Base-by-base conservation (phyloP, 2,329 filamentous ascomycete species). In the Basipetospora chlamydospora region DNA sequence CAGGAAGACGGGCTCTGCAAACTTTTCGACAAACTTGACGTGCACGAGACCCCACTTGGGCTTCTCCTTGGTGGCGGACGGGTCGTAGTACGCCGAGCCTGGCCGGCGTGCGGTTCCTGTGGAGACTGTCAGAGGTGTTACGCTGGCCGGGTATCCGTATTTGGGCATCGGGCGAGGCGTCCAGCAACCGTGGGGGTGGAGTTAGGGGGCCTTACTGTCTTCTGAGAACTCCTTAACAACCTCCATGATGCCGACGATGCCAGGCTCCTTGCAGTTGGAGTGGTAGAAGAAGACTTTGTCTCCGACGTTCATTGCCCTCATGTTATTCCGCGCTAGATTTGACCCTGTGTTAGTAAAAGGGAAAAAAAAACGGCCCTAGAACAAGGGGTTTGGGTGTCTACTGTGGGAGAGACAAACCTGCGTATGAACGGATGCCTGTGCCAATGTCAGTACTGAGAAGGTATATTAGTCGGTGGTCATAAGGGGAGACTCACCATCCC, bases 211-310 rank as follows among this genome's bases (percentile, higher is more conserved):
- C 70, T 47, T 59, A 83, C 80, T 60, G 49, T 98, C 90, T 7
- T 83, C 70, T 2, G 79, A 78, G 45, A 84, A 80, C 52, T 94
- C 87, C 44, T 73, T 68, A 12, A 92, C 86, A 43, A 98, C 81
- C 49, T 90, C 81, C 80, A 94, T 87, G 13, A 79, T 73, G 2
- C 87, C 87, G 2, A 79, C 85, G 33, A 96, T 85, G 3, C 83
- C 88, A 0, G 87, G 86, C 17, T 79, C 72, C 53, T 92, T 93
- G 59, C 83, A 90, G 49, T 90, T 93, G 32, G 83, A 93, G 58
- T 95, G 88, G 53, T 96, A 96, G 61, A 98, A 96, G 61, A 98
- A 96, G 18, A 86, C 87, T 22, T 87, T 66, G 51, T 98, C 90
- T 35, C 87, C 87, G 39, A 77, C 76, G 48, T 83, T 86, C 90